A percentile compares a stretch with the other conserved stretches of the same genome.
Conservation (phyloP, 2,329 filamentous ascomycete genomes). For the Cordyceps sp. region DNA sequence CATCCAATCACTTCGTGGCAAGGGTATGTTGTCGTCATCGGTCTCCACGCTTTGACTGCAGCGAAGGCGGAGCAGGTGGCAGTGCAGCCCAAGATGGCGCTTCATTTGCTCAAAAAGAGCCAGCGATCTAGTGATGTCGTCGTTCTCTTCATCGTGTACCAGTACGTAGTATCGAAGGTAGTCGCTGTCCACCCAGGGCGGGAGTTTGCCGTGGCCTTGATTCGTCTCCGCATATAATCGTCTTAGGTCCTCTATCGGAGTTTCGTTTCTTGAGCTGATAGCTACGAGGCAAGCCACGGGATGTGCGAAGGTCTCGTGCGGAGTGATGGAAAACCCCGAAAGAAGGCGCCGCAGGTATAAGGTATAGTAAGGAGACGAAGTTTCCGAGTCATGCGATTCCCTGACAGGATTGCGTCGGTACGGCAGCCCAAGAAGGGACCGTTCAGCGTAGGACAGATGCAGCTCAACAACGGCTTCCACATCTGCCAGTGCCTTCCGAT, state of each 20-base stretch:
- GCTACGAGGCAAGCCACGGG: constrained; percentile 90
- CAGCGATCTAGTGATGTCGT: constrained; percentile 82
- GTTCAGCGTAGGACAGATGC: constrained; percentile 63
- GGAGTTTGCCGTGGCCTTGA: constrained; percentile 55
- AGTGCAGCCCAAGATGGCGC: constrained; percentile 90
- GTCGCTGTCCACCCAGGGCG: constrained; percentile 77
- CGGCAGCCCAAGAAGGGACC: constrained; percentile 23
- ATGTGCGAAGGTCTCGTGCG: constrained; percentile 88
- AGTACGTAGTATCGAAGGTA: constrained; percentile 93
- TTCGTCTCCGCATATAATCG: constrained; percentile 75
- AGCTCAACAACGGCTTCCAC: constrained; percentile 69
- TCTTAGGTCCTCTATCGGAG: constrained; percentile 75
- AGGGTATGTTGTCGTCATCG: constrained; percentile 74
- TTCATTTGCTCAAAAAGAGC: constrained; percentile 97
- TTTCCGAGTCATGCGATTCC: constrained; percentile 26
- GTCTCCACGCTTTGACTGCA: constrained; percentile 74
- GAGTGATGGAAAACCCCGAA: constrained; percentile 59
- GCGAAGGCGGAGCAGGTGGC: constrained; percentile 73
- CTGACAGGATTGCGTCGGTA: constrained; percentile 21
- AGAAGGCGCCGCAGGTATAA: constrained; percentile 72
- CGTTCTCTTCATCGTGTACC: constrained; percentile 88
- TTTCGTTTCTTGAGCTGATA: constrained; percentile 73
- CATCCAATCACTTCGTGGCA: constrained; percentile 78
- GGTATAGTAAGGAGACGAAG: constrained; percentile 65
- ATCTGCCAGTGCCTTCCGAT: constrained; percentile 31